Conservation (phyloP, 305 asterid genomes). For the Plantago coronopus region DNA sequence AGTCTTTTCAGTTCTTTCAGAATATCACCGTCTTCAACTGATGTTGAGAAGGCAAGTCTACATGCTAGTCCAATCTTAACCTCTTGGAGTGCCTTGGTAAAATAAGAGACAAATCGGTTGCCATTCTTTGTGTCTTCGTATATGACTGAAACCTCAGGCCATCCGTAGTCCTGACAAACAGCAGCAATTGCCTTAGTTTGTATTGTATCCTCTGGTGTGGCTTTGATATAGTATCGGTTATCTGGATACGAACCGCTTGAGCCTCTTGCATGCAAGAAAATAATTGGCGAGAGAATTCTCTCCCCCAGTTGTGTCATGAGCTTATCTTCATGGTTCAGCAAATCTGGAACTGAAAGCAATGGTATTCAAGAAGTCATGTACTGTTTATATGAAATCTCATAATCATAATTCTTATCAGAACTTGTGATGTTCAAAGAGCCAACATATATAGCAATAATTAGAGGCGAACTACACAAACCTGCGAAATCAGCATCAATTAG, state of each 20-base stretch:
- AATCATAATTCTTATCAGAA: too few species aligned
- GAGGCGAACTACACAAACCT: conserved; percentile 26
- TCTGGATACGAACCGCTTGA: conserved; percentile 11
- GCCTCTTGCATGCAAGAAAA: conserved; percentile 37
- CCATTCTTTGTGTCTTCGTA: conserved; percentile 37
- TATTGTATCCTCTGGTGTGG: conserved; percentile 32
- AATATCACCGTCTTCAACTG: conserved; percentile 24
- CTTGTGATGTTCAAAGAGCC: too few species aligned
- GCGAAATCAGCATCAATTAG: conserved; percentile 41
- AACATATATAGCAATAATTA: not conserved
- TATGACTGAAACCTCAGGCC: conserved; percentile 37
- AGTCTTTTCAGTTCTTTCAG: conserved; percentile 17
- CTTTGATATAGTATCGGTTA: conserved; percentile 30
- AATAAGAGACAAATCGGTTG: conserved; percentile 28
- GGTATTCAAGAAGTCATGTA: too few species aligned
- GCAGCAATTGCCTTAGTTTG: conserved; percentile 36
- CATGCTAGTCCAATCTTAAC: conserved; percentile 23
- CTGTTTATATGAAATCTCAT: too few species aligned
- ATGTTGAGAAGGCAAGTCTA: conserved; percentile 17
- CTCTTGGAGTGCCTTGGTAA: conserved; percentile 32
- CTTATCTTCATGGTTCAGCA: conserved; percentile 27
- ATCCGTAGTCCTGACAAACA: conserved; percentile 29
- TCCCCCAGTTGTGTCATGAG: conserved; percentile 28
- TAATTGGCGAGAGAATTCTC: conserved; percentile 28
- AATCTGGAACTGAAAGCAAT: conserved; percentile 35